These are phyloP conservation scores for Penicillium sp. DNA, from an alignment of 2,329 filamentous ascomycete species.

Conservation along the genomic window DNA sequence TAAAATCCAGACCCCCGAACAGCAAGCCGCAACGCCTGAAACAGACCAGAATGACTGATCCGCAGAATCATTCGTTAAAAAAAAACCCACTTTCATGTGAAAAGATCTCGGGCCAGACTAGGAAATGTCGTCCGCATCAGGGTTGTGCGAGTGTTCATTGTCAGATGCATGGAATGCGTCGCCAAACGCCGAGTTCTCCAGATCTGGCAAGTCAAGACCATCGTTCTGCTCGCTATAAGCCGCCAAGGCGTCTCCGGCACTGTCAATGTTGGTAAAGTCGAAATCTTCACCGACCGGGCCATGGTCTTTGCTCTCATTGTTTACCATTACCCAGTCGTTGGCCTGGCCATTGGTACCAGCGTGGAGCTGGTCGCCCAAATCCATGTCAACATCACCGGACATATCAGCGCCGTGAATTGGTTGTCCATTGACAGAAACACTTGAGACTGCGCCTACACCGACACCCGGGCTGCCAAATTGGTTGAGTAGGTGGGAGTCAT, in stretches of 20 bases:
- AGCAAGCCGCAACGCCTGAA: slow-evolving; percentile 9
- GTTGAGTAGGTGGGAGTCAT: slow-evolving; percentile 34
- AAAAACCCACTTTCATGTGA: slow-evolving; percentile 16
- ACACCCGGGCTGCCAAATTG: slow-evolving; percentile 33
- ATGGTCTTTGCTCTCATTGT: slow-evolving; percentile 56
- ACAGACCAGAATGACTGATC: slow-evolving; percentile 1
- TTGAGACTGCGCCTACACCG: slow-evolving; percentile 6
- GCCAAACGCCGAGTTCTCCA: slow-evolving; percentile 80
- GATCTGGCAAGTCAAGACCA: slow-evolving; percentile 56
- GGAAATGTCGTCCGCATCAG: slow-evolving; percentile 44
- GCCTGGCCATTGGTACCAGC: slow-evolving; percentile 48
- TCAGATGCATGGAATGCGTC: slow-evolving; percentile 71
- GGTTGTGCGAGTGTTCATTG: slow-evolving; percentile 44
- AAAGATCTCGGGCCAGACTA: slow-evolving; percentile 17
- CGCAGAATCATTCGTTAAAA: slow-evolving; percentile 12
- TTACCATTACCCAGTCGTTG: slow-evolving; percentile 75
- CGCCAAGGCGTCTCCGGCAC: slow-evolving; percentile 69
- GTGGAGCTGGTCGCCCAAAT: slow-evolving; percentile 53
- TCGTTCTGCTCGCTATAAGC: slow-evolving; percentile 63
- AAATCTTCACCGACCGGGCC: slow-evolving; percentile 39
- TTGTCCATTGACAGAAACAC: slow-evolving; percentile 53
- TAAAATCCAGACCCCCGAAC: slow-evolving; percentile 5
- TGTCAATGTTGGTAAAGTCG: slow-evolving; percentile 57
- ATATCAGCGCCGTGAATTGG: slow-evolving; percentile 45
- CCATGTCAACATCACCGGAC: slow-evolving; percentile 44